These are phyloP conservation scores for Ceratocystis colombiana DNA, from an alignment of 2,329 filamentous ascomycete genomes.

Conservation along the genomic window DNA sequence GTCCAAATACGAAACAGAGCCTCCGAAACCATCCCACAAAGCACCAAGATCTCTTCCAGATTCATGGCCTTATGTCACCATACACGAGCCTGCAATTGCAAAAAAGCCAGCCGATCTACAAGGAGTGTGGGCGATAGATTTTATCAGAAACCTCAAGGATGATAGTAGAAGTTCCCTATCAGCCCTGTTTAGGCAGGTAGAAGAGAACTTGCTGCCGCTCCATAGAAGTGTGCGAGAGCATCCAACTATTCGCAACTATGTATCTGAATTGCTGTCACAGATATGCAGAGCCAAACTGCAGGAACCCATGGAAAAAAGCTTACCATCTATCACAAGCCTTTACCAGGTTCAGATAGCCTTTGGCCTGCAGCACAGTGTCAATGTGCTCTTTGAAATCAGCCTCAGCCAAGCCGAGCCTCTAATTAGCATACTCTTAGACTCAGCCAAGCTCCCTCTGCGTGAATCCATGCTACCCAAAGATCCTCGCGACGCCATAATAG, in stretches of 20 bases:
- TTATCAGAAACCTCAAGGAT: neutral
- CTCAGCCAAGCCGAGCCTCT: conserved; percentile 18
- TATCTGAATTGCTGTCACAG: conserved; percentile 12
- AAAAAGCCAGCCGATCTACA: neutral
- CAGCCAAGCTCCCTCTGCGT: neutral
- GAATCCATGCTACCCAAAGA: neutral
- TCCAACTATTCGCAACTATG: neutral
- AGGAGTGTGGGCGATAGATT: neutral
- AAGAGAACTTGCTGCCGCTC: conserved; percentile 18
- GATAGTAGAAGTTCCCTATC: neutral
- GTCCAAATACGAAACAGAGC: neutral
- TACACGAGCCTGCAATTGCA: neutral
- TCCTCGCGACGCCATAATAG: conserved; percentile 7
- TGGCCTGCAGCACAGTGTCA: neutral
- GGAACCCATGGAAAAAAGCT: neutral
- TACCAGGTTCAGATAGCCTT: conserved; percentile 18
- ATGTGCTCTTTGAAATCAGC: conserved; percentile 20
- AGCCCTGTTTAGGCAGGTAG: conserved; percentile 12
- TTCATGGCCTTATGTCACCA: conserved; percentile 2
- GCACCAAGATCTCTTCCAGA: neutral
- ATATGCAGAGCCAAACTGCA: conserved; percentile 18
- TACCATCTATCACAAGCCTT: conserved; percentile 21
- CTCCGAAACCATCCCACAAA: neutral
- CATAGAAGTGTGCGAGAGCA: conserved; percentile 1
- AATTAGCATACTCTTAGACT: neutral